These are phyloP conservation scores for Didymella keratinophila DNA, from an alignment of 2,329 filamentous ascomycete species.

Conservation along the genomic window DNA sequence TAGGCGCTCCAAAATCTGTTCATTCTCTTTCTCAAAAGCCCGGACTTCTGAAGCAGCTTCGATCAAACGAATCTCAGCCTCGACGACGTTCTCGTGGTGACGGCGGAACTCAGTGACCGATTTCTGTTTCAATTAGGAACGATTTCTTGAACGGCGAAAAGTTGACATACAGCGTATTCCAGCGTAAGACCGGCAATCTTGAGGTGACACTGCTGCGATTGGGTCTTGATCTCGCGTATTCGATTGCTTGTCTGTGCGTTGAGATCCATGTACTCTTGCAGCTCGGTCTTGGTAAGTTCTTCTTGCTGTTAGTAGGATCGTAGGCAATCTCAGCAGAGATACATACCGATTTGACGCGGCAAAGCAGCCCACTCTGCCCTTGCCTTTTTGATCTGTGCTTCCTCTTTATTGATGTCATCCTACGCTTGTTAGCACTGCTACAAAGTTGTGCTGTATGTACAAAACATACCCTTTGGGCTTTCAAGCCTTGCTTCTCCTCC, in stretches of 20 bases:
- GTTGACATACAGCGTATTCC: conserved; percentile 61
- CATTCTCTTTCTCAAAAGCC: conserved; percentile 71
- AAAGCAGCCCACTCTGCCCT: conserved; percentile 71
- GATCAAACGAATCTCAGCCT: conserved; percentile 73
- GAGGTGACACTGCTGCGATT: conserved; percentile 50
- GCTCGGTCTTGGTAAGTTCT: conserved; percentile 57
- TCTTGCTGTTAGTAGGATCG: conserved; percentile 33
- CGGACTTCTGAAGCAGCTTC: conserved; percentile 85
- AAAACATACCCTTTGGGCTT: conserved; percentile 20
- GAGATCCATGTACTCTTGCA: conserved; percentile 35
- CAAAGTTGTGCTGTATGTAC: neutral
- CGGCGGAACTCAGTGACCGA: conserved; percentile 69
- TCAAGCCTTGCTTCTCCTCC: conserved; percentile 3
- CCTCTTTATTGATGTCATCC: conserved; percentile 64
- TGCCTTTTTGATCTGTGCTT: conserved; percentile 71
- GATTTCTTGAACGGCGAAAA: neutral
- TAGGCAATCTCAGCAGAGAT: neutral
- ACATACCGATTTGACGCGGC: conserved; percentile 73
- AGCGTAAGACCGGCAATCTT: conserved; percentile 53
- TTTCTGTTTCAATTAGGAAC: conserved; percentile 53
- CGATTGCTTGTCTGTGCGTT: conserved; percentile 55
- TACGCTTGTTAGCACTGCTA: conserved; percentile 12
- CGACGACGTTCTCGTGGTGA: conserved; percentile 69
- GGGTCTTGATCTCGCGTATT: conserved; percentile 59
- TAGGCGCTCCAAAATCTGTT: conserved; percentile 44